phyloP scores from a whole-genome alignment of 2,329 filamentous ascomycete species.

The Orbilia brochopaga region DNA sequence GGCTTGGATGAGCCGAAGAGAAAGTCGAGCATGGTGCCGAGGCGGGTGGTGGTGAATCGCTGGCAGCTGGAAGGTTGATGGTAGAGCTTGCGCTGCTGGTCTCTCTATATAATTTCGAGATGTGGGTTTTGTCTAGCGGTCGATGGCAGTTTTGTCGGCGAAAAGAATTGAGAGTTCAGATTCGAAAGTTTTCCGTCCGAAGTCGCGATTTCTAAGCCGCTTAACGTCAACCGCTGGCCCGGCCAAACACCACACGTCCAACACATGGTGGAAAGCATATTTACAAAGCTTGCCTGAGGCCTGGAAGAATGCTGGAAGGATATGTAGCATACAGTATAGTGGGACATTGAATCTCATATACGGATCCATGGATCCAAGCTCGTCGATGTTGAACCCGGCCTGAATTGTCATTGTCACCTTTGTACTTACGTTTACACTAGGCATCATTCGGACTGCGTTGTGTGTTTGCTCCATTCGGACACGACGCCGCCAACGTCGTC shows the following conservation, averaged over 20 bases:
- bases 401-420: too few species aligned
- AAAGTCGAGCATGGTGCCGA: constrained; percentile 38
- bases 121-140: background rate
- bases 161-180: background rate
- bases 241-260: background rate
- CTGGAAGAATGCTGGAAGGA: too few species aligned
- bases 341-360: too few species aligned
- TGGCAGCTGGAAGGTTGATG: background rate
- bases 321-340: too few species aligned
- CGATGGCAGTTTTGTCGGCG: background rate
- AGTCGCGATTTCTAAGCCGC: constrained; percentile 29
- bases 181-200: background rate
- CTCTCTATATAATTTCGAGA: too few species aligned
- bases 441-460: too few species aligned
- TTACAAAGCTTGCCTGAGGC: too few species aligned
- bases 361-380: too few species aligned
- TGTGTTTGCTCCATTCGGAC: too few species aligned
- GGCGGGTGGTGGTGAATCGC: background rate
- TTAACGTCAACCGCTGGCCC: too few species aligned
- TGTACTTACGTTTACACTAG: too few species aligned
- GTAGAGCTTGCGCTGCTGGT: background rate
- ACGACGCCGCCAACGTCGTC: constrained; percentile 26
- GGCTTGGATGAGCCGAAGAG: constrained; percentile 46
- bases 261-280: background rate
- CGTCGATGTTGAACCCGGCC: too few species aligned